These are phyloP conservation scores for Suhomyces anneliseae DNA, from an alignment of 1,139 yeast genomes.

Conservation along the genomic window DNA sequence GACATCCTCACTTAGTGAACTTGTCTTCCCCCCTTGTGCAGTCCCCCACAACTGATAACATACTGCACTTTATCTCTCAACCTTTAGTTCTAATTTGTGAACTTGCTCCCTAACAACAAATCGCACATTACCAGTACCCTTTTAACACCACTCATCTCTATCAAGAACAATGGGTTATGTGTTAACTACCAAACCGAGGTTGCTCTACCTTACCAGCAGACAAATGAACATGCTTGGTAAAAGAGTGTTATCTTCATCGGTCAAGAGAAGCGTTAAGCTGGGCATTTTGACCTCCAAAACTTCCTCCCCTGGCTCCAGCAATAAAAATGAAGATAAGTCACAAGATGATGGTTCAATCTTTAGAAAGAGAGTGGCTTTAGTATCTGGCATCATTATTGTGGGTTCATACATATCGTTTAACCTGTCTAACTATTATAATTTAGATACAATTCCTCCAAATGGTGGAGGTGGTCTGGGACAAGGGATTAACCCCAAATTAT, in stretches of 20 bases:
- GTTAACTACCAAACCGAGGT: constrained; percentile 32
- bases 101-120: constrained; percentile 4
- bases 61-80: not conserved
- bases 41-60: not conserved
- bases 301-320: not conserved
- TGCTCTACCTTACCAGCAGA: constrained; percentile 29
- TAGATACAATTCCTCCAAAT: constrained; percentile 39
- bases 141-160: not conserved
- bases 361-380: constrained; percentile 40
- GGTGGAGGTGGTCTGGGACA: constrained; percentile 5
- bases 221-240: constrained; percentile 16
- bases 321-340: not conserved
- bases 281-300: constrained; percentile 4
- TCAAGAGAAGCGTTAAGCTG: constrained; percentile 4
- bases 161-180: constrained; percentile 27
- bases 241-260: constrained; percentile 11
- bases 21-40: not conserved
- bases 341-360: constrained; percentile 9
- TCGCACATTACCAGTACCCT: not conserved
- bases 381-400: constrained; percentile 47
- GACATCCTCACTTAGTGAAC: too few relatives aligned
- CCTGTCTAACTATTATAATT: constrained; percentile 43
- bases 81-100: not conserved
- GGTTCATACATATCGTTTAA: constrained; percentile 46
- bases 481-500: constrained; percentile 12